Conservation (phyloP, 2,329 filamentous ascomycete genomes). For the Elsinoe necatrix region DNA sequence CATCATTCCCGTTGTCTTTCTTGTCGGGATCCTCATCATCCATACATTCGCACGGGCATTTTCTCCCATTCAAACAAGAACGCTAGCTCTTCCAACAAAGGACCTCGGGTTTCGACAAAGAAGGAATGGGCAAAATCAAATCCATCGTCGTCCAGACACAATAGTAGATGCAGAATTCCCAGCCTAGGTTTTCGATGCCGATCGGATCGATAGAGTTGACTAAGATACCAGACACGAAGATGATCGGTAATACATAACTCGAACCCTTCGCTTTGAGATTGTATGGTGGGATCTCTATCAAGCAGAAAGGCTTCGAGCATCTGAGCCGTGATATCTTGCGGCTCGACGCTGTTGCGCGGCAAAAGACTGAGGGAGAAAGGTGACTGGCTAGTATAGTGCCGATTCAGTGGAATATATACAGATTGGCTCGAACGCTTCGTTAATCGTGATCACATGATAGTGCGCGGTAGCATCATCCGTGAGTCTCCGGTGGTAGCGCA, state of each 20-base stretch:
- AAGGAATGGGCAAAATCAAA: slow-evolving; percentile 57
- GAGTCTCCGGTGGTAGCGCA: neutral
- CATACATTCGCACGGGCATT: neutral
- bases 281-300: neutral
- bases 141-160: slow-evolving; percentile 53
- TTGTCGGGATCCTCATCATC: neutral
- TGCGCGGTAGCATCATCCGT: neutral
- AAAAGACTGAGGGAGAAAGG: too few species aligned
- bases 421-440: neutral
- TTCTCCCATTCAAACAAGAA: neutral
- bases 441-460: neutral
- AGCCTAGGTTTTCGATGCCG: slow-evolving; percentile 53
- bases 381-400: too few species aligned
- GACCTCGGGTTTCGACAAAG: slow-evolving; percentile 49
- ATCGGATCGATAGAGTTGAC: slow-evolving; percentile 56
- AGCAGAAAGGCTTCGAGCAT: too few species aligned
- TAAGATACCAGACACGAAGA: slow-evolving; percentile 34
- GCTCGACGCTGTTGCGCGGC: too few species aligned
- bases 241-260: neutral
- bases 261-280: neutral
- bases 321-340: too few species aligned
- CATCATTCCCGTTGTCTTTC: neutral
- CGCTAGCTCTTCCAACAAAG: neutral
- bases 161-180: slow-evolving; percentile 60
- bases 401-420: too few species aligned